phyloP scores from a whole-genome alignment of 2,329 filamentous ascomycete species.

The Neopestalotiopsis sp. region DNA sequence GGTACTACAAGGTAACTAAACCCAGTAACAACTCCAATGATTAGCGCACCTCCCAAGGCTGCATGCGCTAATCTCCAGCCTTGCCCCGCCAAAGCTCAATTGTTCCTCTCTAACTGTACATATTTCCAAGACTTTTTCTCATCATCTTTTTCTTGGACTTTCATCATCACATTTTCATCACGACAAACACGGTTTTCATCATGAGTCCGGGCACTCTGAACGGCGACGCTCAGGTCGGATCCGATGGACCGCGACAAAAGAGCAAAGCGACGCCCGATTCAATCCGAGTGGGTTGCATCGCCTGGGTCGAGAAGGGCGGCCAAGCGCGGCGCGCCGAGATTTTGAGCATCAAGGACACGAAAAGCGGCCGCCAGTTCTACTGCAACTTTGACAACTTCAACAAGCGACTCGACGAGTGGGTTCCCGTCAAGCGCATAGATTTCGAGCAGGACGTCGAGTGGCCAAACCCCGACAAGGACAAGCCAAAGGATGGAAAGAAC shows the following conservation, averaged over 20 bases:
- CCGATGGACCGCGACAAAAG: constrained; percentile 68
- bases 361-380: constrained; percentile 88
- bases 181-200: constrained; percentile 42
- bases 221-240: constrained; percentile 61
- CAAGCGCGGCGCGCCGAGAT: constrained; percentile 93
- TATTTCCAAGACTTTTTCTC: not conserved
- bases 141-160: constrained; percentile 30
- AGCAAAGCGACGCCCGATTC: constrained; percentile 86
- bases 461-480: constrained; percentile 88
- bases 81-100: constrained; percentile 29
- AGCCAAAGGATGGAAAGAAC: constrained; percentile 75
- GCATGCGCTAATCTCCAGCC: constrained; percentile 17
- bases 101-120: constrained; percentile 10
- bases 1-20: not conserved
- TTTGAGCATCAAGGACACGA: constrained; percentile 88
- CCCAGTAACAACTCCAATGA: not conserved
- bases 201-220: constrained; percentile 59
- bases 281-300: constrained; percentile 67
- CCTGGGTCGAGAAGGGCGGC: constrained; percentile 73
- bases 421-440: constrained; percentile 81
- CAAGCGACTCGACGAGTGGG: constrained; percentile 86
- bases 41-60: constrained; percentile 6
- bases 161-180: constrained; percentile 37
- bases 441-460: constrained; percentile 92
- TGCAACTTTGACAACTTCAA: constrained; percentile 99